These are phyloP conservation scores for Mediolabrus comicus DNA, from an alignment of 108 stramenopile genomes.

Conservation along the genomic window DNA sequence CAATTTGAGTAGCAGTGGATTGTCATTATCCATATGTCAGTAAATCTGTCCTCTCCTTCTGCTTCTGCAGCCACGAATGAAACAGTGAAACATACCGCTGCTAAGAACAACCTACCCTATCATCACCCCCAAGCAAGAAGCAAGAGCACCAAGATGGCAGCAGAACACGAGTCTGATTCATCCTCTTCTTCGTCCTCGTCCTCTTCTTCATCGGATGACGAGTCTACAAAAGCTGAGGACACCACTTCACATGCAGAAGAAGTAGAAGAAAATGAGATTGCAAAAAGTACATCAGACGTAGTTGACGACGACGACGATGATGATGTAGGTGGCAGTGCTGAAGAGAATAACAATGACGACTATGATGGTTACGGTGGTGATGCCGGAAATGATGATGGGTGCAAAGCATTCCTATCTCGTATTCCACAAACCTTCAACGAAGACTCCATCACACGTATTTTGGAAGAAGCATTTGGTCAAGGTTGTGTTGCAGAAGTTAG, in stretches of 20 bases:
- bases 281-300: background rate
- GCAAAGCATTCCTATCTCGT: constrained; percentile 71
- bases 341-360: background rate
- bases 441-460: constrained; percentile 47
- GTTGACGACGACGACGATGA: background rate
- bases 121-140: too few relatives aligned
- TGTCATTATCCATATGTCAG: too few relatives aligned
- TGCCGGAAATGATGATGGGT: constrained; percentile 33
- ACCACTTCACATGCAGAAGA: background rate
- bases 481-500: constrained; percentile 46
- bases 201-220: background rate
- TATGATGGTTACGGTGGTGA: background rate
- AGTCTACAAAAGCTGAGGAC: background rate
- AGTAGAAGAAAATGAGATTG: background rate
- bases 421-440: constrained; percentile 66
- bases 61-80: too few relatives aligned
- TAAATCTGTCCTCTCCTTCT: too few relatives aligned
- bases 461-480: constrained; percentile 50
- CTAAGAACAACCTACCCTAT: too few relatives aligned
- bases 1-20: too few relatives aligned
- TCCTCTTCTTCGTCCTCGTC: constrained; percentile 19
- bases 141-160: background rate
- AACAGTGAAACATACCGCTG: too few relatives aligned
- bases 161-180: background rate
- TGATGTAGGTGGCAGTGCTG: background rate